Conservation (phyloP, 169 alveolate species). For the Cyclospora cayetanensis region DNA sequence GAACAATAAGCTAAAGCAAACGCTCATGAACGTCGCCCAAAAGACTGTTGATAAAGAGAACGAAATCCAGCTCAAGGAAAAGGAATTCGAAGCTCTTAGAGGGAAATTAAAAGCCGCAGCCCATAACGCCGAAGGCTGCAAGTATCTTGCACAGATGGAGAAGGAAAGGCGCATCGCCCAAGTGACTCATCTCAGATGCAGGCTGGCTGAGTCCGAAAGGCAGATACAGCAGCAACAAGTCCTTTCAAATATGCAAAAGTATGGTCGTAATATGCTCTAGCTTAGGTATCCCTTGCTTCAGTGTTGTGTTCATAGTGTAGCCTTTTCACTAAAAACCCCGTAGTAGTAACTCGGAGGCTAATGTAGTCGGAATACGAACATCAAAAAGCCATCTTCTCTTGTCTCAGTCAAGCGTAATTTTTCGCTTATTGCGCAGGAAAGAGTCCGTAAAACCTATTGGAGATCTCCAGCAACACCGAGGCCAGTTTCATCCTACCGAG, state of each 20-base stretch:
- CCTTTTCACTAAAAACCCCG: too few relatives aligned
- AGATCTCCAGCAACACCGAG: too few relatives aligned
- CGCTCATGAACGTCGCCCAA: slow-evolving; percentile 45
- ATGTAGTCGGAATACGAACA: background rate
- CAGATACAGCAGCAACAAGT: background rate
- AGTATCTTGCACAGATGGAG: slow-evolving; percentile 37
- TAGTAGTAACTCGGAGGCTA: too few relatives aligned
- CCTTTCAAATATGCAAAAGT: background rate
- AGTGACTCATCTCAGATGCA: slow-evolving; percentile 20
- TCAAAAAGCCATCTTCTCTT: too few relatives aligned
- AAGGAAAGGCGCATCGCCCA: slow-evolving; percentile 57
- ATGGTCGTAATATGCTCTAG: too few relatives aligned
- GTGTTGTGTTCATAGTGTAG: too few relatives aligned
- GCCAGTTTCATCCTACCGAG: too few relatives aligned
- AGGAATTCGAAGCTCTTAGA: background rate
- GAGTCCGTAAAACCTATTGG: background rate
- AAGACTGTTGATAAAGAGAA: slow-evolving; percentile 41
- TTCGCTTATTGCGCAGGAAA: background rate
- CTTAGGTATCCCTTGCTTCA: too few relatives aligned
- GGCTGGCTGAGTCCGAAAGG: background rate
- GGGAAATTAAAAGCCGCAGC: background rate
- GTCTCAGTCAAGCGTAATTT: background rate
- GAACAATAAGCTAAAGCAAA: slow-evolving; percentile 13
- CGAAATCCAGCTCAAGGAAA: background rate
- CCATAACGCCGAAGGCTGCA: slow-evolving; percentile 15